Evolutionary conservation across 2,329 filamentous ascomycete species (phyloP), one percentile per base, ranked within the genome.

Genomic region (Xylariomycetidae sp.): DNA sequence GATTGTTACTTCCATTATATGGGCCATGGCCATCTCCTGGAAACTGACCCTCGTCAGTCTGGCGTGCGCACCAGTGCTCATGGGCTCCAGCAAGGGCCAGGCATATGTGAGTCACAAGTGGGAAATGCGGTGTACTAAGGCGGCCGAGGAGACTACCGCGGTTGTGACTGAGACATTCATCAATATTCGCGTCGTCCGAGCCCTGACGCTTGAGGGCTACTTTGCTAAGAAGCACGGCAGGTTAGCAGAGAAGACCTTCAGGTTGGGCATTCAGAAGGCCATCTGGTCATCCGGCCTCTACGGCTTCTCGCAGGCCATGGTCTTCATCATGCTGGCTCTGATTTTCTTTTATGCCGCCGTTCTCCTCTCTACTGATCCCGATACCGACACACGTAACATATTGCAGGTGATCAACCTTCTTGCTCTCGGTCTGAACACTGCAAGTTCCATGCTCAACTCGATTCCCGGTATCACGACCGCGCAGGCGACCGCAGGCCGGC

Each of bases 271-370:
- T 9, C 73, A 72, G 41, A 75, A 85, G 17, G 84, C 84, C 0
- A 52, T 71, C 1, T 84, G 77, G 46, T 77, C 79, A 0, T 86
- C 87, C 0, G 59, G 80, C 5, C 70, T 90, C 6, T 94, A 80
- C 50, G 90, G 89, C 0, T 58, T 92, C n/a, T 81, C 82, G 20
- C 83, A 94, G 48, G 80, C 80, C 0, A 71, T 80, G 13, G 75
- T 80, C 25, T 75, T 80, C 38, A 87, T 87, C 49, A 70, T 87
- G 11, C 82, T 79, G 25, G 86, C 88, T 0, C 63, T 94, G 4
- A 74, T 94, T 8, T 92, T 95, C 54, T 95, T 83, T 62, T 94
- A 90, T 52, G 87, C 85, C 3, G 77, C 80, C 0, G 62, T 73
- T 1, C 67, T 94, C 9, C 70, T 85, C 57, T 60, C 27, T 52